phyloP scores from a whole-genome alignment of 805 yeast species.

The Wickerhamiella lipophila region DNA sequence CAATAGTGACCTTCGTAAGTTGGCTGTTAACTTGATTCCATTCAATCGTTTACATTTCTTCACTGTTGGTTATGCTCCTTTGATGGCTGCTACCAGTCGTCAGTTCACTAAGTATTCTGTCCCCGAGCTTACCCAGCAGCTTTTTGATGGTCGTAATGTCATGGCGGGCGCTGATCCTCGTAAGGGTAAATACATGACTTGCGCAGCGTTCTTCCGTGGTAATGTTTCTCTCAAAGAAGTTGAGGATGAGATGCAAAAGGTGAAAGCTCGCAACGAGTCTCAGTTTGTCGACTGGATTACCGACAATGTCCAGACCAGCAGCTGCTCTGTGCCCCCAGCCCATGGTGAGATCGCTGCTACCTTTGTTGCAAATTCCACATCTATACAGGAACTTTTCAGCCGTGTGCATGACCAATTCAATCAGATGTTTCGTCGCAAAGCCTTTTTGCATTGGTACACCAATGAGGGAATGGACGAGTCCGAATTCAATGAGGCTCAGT shows the following conservation, averaged over 20 bases:
- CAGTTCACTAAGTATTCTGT: slow-evolving; percentile 78
- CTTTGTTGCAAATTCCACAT: slow-evolving; percentile 86
- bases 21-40: slow-evolving; percentile 90
- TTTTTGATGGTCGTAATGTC: slow-evolving; percentile 85
- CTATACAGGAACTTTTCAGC: slow-evolving; percentile 84
- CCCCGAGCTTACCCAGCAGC: slow-evolving; percentile 89
- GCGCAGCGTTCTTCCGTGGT: slow-evolving; percentile 91
- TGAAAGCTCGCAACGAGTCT: slow-evolving; percentile 69
- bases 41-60: slow-evolving; percentile 94
- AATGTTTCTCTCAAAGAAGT: slow-evolving; percentile 87
- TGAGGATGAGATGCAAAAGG: slow-evolving; percentile 84
- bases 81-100: slow-evolving; percentile 67
- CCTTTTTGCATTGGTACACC: slow-evolving; percentile 94
- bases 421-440: slow-evolving; percentile 87
- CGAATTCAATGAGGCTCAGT: slow-evolving; percentile 90
- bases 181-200: slow-evolving; percentile 84
- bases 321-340: slow-evolving; percentile 83
- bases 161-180: slow-evolving; percentile 95
- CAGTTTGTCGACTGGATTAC: slow-evolving; percentile 95
- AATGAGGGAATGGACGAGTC: slow-evolving; percentile 94
- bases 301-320: slow-evolving; percentile 89
- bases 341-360: slow-evolving; percentile 84
- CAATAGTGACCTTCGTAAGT: slow-evolving; percentile 82
- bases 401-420: slow-evolving; percentile 84
- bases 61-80: slow-evolving; percentile 92